Base-by-base conservation (phyloP, 768 basidiomycete species). In the Clitopilus hobsonii region DNA sequence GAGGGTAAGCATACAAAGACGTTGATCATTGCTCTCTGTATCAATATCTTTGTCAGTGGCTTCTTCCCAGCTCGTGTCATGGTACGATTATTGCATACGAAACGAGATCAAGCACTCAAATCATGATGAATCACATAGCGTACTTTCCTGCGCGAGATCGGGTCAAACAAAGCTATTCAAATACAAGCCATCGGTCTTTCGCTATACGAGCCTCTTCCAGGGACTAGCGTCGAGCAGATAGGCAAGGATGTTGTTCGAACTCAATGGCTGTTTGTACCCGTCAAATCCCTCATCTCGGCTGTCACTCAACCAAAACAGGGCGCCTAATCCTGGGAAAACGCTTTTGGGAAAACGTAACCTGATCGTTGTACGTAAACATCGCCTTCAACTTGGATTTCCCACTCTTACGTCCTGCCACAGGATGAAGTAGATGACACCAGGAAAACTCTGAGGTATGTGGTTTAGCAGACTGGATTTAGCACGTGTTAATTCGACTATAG, bases 111-210 rank as follows among this genome's bases (percentile, higher is more conserved):
- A 61, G 8, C 47, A 23, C 52, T 27, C 28, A n/a, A 32, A 11
- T 47, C n/a, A 48, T 57, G 22, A 14, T 27, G 3, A n/a, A 5
- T 32, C 28, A 6, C 26, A 26, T 56, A 91, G 88, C 85, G 93
- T 51, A 95, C 94, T 0, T 94, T 93, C 74, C 75, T 94, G 58
- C 88, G 89, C 65, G 80, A 85, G 65, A 70, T 80, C 16, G 76
- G 82, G 1, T 79, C 78, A 25, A 86, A 89, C 62, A 84, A 82
- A 61, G 87, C 90, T 54, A 84, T 98, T 51, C 90, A 92, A 48
- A 97, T 98, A 60, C 91, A 94, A 69, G 96, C 97, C 4, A 98
- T 99, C 60, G 95, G 97, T 1, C 82, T 99, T 27, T 95, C 94
- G 5, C 78, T 99, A 2, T 99, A 99, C 63, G 97, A 99, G 68